A percentile compares a stretch with the other conserved stretches of the same genome.
Evolutionary conservation across 176 grass and related monocot genomes (phyloP).

Genomic region (Paspalum notatum): DNA sequence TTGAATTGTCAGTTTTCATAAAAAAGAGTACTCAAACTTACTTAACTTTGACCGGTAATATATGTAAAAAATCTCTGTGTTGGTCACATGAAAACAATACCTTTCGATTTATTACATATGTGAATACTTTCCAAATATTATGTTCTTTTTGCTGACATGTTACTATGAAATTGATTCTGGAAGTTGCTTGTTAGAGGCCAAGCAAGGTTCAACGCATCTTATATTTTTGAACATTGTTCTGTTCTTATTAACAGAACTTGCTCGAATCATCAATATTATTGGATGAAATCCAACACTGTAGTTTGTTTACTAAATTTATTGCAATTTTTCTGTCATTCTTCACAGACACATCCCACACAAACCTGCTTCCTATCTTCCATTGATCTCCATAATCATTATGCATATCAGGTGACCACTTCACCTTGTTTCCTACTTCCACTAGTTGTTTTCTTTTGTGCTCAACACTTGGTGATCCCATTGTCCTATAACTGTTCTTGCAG

Average conservation of each 20-base stretch:
- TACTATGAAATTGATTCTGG: not conserved
- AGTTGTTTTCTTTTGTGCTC: slow-evolving; percentile 33
- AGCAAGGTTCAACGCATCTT: not conserved
- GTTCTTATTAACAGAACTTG: not conserved
- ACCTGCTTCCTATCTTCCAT: slow-evolving; percentile 96
- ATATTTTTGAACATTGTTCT: not conserved
- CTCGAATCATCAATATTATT: not conserved
- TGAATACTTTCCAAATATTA: too few relatives aligned
- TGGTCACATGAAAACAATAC: not conserved
- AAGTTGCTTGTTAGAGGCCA: not conserved
- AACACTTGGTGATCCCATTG: slow-evolving; percentile 18
- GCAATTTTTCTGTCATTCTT: slow-evolving; percentile 42
- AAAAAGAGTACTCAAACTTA: not conserved
- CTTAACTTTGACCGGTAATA: not conserved
- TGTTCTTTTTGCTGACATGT: not conserved
- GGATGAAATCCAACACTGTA: not conserved
- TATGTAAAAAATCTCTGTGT: not conserved
- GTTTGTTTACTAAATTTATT: slow-evolving; percentile 17
- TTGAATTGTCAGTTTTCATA: not conserved
- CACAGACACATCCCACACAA: slow-evolving; percentile 94
- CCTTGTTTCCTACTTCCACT: slow-evolving; percentile 16
- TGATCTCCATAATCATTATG: slow-evolving; percentile 99
- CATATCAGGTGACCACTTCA: slow-evolving; percentile 74
- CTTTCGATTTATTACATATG: not conserved
- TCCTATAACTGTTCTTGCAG: slow-evolving; percentile 4